phyloP scores from a whole-genome alignment of 2,329 filamentous ascomycete genomes.

The Lomentospora prolificans region DNA sequence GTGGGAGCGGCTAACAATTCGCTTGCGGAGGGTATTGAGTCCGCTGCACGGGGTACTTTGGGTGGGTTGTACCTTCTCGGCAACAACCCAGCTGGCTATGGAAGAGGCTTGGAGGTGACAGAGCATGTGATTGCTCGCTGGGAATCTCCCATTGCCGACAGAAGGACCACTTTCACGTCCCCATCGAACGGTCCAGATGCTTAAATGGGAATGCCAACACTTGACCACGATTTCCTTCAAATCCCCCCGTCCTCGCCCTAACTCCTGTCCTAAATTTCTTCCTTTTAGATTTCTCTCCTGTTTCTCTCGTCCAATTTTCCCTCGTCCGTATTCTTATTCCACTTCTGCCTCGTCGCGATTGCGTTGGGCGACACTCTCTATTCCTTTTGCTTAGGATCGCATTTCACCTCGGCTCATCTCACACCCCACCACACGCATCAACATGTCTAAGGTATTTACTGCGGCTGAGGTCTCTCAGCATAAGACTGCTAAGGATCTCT shows the following conservation, averaged over 20 bases:
- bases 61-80: neutral
- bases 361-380: neutral
- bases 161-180: neutral
- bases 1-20: too few species aligned
- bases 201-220: neutral
- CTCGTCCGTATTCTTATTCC: slow-evolving; percentile 2
- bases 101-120: neutral
- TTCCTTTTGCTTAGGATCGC: neutral
- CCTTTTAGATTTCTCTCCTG: neutral
- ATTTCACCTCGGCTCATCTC: slow-evolving; percentile 10
- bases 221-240: neutral
- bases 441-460: slow-evolving; percentile 83
- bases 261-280: neutral
- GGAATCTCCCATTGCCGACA: neutral
- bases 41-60: too few species aligned
- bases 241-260: neutral
- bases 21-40: neutral
- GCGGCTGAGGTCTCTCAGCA: slow-evolving; percentile 81
- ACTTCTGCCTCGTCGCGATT: neutral
- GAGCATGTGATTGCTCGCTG: neutral
- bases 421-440: slow-evolving; percentile 15
- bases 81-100: too few species aligned
- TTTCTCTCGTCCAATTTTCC: neutral
- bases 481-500: slow-evolving; percentile 78
- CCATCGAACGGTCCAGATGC: neutral